A percentile compares a stretch with the other conserved stretches of the same genome.
Conservation (phyloP, 2,329 filamentous ascomycete species). For the Trichoderma koningiopsis region DNA sequence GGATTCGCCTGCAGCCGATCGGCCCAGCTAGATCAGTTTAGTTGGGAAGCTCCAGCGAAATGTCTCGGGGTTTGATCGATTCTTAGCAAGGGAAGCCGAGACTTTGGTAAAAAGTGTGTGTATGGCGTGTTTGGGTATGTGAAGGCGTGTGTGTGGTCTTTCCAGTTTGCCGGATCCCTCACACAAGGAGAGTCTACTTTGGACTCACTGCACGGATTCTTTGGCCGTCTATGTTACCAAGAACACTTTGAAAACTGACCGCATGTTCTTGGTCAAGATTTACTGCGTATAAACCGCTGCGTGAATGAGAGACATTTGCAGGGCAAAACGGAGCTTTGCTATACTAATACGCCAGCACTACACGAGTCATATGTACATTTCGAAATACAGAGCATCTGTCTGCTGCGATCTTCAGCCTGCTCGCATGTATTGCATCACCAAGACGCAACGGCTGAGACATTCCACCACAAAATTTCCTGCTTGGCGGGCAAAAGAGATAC, state of each 20-base stretch:
- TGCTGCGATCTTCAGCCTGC: not conserved
- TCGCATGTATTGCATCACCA: slow-evolving; percentile 9
- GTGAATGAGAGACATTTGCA: not conserved
- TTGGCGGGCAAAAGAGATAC: not conserved
- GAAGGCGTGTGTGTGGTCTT: not conserved
- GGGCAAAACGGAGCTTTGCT: not conserved
- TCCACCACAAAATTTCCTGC: not conserved
- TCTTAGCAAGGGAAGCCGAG: not conserved
- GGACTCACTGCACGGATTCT: not conserved
- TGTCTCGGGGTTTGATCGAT: not conserved
- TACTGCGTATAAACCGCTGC: not conserved
- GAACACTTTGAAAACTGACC: not conserved
- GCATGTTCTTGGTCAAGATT: not conserved
- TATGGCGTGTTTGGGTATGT: not conserved
- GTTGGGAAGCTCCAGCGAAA: not conserved
- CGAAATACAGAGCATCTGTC: not conserved
- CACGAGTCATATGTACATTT: slow-evolving; percentile 10
- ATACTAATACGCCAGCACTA: not conserved
- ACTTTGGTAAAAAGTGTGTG: not conserved
- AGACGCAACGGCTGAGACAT: slow-evolving; percentile 13
- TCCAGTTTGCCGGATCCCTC: not conserved
- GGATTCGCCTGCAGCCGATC: not conserved
- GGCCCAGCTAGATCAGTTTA: not conserved
- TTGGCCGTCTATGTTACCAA: not conserved
- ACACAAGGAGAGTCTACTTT: not conserved